Evolutionary conservation across 192 early-diverging fungal genomes (phyloP).

Genomic region (Endogone sp.): DNA sequence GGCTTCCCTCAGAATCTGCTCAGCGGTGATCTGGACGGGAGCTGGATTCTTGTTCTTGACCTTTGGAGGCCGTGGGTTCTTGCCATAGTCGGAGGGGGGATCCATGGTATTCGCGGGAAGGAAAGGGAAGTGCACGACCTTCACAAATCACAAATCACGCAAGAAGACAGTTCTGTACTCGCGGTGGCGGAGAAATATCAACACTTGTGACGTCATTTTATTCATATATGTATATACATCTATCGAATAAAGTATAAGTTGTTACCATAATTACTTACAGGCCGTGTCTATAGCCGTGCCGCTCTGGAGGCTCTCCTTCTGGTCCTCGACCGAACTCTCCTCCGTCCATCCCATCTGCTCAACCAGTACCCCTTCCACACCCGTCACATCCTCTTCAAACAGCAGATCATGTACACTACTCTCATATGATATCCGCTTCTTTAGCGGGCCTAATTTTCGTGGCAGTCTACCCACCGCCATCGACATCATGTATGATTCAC

Average conservation of each 20-base stretch:
- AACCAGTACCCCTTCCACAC: not conserved
- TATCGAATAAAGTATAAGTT: no score
- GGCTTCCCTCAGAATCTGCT: slow-evolving; percentile 96
- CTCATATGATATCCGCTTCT: not conserved
- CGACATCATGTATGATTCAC: slow-evolving; percentile 11
- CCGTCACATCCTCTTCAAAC: not conserved
- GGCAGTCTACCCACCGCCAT: slow-evolving; percentile 21
- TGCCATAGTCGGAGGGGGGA: not conserved
- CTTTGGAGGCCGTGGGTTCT: slow-evolving; percentile 39
- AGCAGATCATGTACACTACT: not conserved
- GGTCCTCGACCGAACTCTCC: not conserved
- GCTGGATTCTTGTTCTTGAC: slow-evolving; percentile 99
- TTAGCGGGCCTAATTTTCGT: not conserved
- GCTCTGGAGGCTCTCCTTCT: no score
- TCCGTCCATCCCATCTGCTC: not conserved
- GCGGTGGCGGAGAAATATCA: no score
- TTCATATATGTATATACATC: no score
- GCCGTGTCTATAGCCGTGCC: no score
- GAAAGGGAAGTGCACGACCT: not conserved
- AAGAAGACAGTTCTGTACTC: no score
- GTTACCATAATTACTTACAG: no score
- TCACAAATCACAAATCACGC: no score
- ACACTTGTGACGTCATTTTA: no score
- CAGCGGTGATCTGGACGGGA: slow-evolving; percentile 97
- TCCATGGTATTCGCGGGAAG: not conserved